Conservation (phyloP, 257 asterid genomes). For the Lycium ferocissimum region DNA sequence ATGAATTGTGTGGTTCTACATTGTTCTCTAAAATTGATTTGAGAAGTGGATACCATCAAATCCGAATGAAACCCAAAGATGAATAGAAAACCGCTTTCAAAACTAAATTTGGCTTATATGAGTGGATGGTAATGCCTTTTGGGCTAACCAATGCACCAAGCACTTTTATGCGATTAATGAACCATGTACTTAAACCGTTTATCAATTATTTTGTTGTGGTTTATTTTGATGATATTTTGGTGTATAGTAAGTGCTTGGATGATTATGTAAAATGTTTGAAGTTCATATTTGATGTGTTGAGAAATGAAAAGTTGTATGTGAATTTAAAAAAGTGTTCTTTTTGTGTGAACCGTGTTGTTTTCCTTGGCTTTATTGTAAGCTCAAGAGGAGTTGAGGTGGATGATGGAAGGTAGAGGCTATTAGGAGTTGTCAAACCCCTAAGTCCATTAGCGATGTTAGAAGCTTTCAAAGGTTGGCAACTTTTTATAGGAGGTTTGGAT, state of each 20-base stretch:
- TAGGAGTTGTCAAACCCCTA: too few species aligned
- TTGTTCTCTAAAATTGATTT: constrained; percentile 29
- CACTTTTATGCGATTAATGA: background rate
- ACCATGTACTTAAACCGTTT: too few species aligned
- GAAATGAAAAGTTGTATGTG: background rate
- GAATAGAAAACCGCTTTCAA: background rate
- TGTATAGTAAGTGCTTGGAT: background rate
- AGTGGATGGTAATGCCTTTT: constrained; percentile 22
- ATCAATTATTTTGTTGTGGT: background rate
- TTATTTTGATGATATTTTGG: constrained; percentile 25
- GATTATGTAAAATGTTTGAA: background rate
- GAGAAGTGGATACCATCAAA: constrained; percentile 3
- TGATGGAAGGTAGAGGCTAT: background rate
- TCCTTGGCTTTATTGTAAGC: background rate
- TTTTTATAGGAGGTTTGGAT: too few species aligned
- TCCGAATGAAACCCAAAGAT: background rate
- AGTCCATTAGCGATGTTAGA: too few species aligned
- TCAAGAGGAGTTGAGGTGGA: background rate
- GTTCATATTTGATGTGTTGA: background rate
- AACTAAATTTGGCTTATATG: background rate
- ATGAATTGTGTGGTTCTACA: constrained; percentile 35
- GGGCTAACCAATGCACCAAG: constrained; percentile 8
- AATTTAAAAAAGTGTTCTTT: too few species aligned
- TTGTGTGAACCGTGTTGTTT: background rate
- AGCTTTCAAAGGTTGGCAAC: too few species aligned